Evolutionary conservation across 2,329 filamentous ascomycete genomes (phyloP), one percentile per base, ranked within the genome.

Genomic region (Aspergillus calidoustus): DNA sequence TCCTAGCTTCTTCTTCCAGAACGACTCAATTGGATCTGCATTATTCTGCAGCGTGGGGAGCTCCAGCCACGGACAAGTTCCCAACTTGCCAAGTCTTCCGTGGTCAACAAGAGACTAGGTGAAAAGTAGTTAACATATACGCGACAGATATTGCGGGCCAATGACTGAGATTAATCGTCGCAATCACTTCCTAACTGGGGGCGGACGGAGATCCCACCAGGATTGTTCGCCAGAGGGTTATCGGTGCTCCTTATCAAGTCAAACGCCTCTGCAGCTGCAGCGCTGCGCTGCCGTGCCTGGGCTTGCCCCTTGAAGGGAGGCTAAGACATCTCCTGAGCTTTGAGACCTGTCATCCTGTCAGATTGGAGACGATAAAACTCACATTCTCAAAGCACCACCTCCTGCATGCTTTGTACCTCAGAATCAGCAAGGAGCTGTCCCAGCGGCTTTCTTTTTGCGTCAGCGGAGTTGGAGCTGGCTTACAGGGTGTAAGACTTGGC

Each of bases 131-230:
- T 43, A 22, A 50, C 28, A 41, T 49, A 41, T 56, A 56, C 54
- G 31, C 54, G 19, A 49, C 19, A 15, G 30, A 15, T n/a, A 31
- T 28, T 9, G 46, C 22, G 25, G 46, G 9, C 15, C 43, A 56
- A 56, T 56, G 19, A 56, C n/a, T 30, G 25, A n/a, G 8, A 38
- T 13, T 49, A 22, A 34, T 47, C 25, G 17, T 57, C 38, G 49
- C 46, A 49, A 31, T 47, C 15, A 7, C 17, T 47, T 15, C 41
- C 49, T 19, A 48, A 59, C 25, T 38, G 25, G 23, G 57, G 30
- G 34, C 61, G 57, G 63, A 51, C 60, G 60, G 47, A 55, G 63
- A 63, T 63, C 63, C 63, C 63, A 60, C 17, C 31, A 56, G 34
- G 34, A 41, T 41, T 41, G 11, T 15, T 41, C 9, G 34, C 34